Evolutionary conservation across 768 basidiomycete species (phyloP).

Genomic region (Tulasnella sp.): DNA sequence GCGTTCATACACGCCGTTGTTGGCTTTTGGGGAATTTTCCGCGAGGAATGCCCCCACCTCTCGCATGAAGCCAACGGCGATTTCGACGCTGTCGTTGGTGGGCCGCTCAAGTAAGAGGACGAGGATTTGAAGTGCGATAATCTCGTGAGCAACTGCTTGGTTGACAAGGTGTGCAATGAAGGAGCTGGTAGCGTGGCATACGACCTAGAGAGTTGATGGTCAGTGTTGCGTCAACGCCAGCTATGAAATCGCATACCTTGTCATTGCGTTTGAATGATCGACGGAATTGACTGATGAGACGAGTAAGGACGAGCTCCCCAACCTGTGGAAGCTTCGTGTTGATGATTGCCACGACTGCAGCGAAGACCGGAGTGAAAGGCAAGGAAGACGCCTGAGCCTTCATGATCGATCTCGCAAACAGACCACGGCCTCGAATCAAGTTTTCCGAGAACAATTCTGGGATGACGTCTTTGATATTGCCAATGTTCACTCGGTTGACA

Average conservation of each 20-base stretch:
- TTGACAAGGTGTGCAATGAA: conserved; percentile 61
- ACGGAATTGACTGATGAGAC: conserved; percentile 90
- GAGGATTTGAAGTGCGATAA: conserved; percentile 89
- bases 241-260: conserved; percentile 47
- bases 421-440: conserved; percentile 80
- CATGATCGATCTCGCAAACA: conserved; percentile 93
- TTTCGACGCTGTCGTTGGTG: conserved; percentile 96
- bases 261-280: conserved; percentile 93
- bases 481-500: conserved; percentile 95
- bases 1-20: conserved; percentile 87
- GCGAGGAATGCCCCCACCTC: conserved; percentile 92
- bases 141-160: conserved; percentile 84
- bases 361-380: conserved; percentile 95
- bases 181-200: conserved; percentile 86
- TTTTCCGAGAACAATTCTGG: conserved; percentile 91
- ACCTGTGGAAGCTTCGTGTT: conserved; percentile 96
- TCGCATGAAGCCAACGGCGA: conserved; percentile 93
- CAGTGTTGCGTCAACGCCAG: neutral
- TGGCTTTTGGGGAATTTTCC: conserved; percentile 90
- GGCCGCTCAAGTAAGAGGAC: conserved; percentile 91
- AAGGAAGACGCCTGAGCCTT: conserved; percentile 95
- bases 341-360: conserved; percentile 84
- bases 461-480: conserved; percentile 89
- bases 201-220: conserved; percentile 41
- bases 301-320: conserved; percentile 77